Evolutionary conservation across 192 early-diverging fungal species (phyloP), one percentile per base, ranked within the genome.

Genomic region (Backusella parvicylindrica): DNA sequence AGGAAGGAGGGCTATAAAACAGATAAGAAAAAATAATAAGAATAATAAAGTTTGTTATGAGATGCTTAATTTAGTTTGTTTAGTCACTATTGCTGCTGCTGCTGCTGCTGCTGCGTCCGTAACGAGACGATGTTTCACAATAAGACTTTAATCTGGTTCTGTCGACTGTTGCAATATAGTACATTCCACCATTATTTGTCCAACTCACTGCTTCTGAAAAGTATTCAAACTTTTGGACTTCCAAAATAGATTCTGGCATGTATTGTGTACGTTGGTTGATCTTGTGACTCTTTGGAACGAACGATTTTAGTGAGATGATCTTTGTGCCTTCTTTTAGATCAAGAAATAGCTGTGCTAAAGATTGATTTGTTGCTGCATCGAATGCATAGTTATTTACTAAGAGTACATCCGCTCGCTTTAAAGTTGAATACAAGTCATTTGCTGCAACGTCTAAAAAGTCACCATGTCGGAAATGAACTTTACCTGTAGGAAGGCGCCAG

Each of bases 311-410:
- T 18, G 93, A 93, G 31, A 99, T 89, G 63, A 98, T 92, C 70
- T 90, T 85, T 12, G 93, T 85, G 21, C 91, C 91, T 56, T 97
- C 95, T 81, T 96, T 95, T 36, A 98, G 84, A 80, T 99, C 96
- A 78, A 99, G 78, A 76, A 99, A 98, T 72, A 92, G 81, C 72
- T 92, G 91, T 53, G 95, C 73, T 64, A 98, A 87, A 13, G 80
- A 78, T 68, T 97, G 94, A 80, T 99, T 99, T 30, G 96, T 84
- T 37, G 84, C 80, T 35, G 92, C 89, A 73, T 92, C 90, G 82
- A 98, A 99, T 13, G 94, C 95, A 74, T 97, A 99, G 81, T 98
- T 98, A 80, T 98, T 98, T 75, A 96, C 95, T 78, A 99, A 89
- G 35, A 99, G 89, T 30, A 99, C 94, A 77, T 99, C 96, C 12